Base-by-base conservation (phyloP, 768 basidiomycete genomes). In the Filobasidium wieringae region DNA sequence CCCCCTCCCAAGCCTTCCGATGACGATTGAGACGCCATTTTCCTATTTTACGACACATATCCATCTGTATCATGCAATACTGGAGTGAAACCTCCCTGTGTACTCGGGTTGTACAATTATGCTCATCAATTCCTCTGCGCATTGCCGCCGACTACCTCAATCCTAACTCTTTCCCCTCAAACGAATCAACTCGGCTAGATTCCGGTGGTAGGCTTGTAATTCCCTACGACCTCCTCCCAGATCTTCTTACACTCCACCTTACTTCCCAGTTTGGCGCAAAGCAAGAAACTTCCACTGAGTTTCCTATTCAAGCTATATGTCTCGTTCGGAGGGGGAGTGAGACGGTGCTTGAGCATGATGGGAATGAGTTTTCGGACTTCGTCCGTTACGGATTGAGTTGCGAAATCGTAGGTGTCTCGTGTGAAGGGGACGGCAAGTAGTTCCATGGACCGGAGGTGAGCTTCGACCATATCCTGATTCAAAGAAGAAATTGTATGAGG, bases 241-340 rank as follows among this genome's bases (percentile, higher is more conserved):
- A 96, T 70, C 24, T 67, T 74, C 68, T 77, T 79, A 53, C 88
- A 85, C 68, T 90, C 80, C 14, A 96, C 81, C 0, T 75, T 79
- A 8, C 87, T 88, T 27, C 79, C 79, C 24, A 97, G 75, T 53
- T 86, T 79, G 11, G 76, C 74, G 57, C 77, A 78, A 45, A 78
- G 68, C 30, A 78, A 62, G 66, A 77, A 78, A 4, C 75, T 73
- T 4, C 77, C 77, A 40, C 72, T 74, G 26, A 78, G 60, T 57
- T 77, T 78, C 33, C 90, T 77, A 71, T 99, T 97, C 54, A 96
- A 75, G 72, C 87, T 89, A 72, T 96, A 96, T 1, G 93, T 96
- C 76, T 97, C 92, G 57, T 81, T 77, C 0, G 93, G 93, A 2
- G 93, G 93, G 0, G 93, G 93, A 0, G 89, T 91, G 29, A 95